Base-by-base conservation (phyloP, 2,329 filamentous ascomycete species). In the Trichophyton mentagrophytes region DNA sequence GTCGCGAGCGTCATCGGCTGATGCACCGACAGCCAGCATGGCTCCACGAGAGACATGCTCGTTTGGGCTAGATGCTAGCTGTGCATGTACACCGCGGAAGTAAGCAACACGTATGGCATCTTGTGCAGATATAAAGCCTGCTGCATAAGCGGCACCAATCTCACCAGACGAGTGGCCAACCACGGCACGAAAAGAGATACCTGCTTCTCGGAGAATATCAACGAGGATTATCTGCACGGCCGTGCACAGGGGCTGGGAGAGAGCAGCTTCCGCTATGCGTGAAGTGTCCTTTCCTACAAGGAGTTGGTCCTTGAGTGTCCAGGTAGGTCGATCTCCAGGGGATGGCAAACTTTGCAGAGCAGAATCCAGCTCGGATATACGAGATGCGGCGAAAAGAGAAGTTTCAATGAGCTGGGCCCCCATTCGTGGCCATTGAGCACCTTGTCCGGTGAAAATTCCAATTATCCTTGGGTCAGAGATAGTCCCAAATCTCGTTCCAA, bases 141-240 rank as follows among this genome's bases (percentile, higher is more conserved):
- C 74, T 0, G 78, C 77, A 64, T 80, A 82, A 0, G 77, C 79
- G 0, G 78, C 78, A 0, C 68, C 78, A 17, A 80, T 80, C 64
- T 80, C 78, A 7, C 78, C 78, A 0, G 73, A 76, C 0, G 77
- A 79, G 65, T 80, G 78, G 17, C 78, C 78, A 2, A 78, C 71
- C 1, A 77, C 74, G 1, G 69, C 70, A 9, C 55, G 40, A 3
- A 75, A 69, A 0, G 46, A 58, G n/a, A 79, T 61, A 8, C 72
- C 71, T 4, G 66, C 67, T 4, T 64, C 65, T 9, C 22, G 15
- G 9, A 62, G 33, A 2, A 65, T 3, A 15, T 64, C 60, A 4
- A 66, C 63, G 1, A 66, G 46, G 22, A 60, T 53, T 6, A 66
- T 25, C 60, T 66, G 65, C 17, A 66, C 46, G 3, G 63, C 64